Evolutionary conservation across 2,329 filamentous ascomycete species (phyloP).

Genomic region (Neonectria coccinea): DNA sequence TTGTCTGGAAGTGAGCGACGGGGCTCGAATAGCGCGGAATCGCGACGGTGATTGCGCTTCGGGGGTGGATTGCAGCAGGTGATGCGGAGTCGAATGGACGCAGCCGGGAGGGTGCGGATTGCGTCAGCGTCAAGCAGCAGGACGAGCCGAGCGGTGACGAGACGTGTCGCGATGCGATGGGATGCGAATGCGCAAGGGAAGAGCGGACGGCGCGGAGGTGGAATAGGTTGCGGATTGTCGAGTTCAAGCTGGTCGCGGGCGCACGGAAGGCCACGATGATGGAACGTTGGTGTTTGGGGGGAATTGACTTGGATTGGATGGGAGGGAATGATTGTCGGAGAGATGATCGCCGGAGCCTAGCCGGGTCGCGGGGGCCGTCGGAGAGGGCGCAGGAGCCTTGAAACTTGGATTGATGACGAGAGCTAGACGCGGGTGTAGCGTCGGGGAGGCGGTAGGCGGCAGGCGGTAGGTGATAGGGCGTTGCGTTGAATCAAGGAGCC

Average conservation of each 20-base stretch:
- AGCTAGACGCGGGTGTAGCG: conserved; percentile 41
- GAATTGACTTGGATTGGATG: conserved; percentile 28
- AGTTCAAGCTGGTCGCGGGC: conserved; percentile 25
- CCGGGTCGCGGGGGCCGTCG: conserved; percentile 36
- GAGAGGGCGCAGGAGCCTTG: conserved; percentile 32
- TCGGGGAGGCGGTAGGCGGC: conserved; percentile 12
- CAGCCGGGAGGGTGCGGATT: conserved; percentile 40
- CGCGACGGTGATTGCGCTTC: conserved; percentile 23
- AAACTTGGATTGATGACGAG: conserved; percentile 35
- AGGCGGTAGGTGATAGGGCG: conserved; percentile 24
- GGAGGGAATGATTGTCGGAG: conserved; percentile 14
- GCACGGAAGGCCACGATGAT: conserved; percentile 26
- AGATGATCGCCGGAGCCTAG: conserved; percentile 40
- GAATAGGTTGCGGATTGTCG: conserved; percentile 4
- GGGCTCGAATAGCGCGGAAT: conserved; percentile 11
- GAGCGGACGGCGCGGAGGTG: conserved; percentile 1
- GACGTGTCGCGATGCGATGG: conserved; percentile 35
- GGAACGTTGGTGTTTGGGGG: conserved; percentile 26
- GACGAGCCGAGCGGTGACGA: conserved; percentile 26
- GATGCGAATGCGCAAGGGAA: conserved; percentile 24
- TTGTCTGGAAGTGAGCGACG: conserved; percentile 34
- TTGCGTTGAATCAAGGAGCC: conserved; percentile 21
- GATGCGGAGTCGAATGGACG: conserved; percentile 34
- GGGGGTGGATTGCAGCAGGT: conserved; percentile 20
- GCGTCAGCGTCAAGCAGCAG: conserved; percentile 46